Evolutionary conservation across 2,329 filamentous ascomycete genomes (phyloP).

Genomic region (Sarocladiaceae sp.): DNA sequence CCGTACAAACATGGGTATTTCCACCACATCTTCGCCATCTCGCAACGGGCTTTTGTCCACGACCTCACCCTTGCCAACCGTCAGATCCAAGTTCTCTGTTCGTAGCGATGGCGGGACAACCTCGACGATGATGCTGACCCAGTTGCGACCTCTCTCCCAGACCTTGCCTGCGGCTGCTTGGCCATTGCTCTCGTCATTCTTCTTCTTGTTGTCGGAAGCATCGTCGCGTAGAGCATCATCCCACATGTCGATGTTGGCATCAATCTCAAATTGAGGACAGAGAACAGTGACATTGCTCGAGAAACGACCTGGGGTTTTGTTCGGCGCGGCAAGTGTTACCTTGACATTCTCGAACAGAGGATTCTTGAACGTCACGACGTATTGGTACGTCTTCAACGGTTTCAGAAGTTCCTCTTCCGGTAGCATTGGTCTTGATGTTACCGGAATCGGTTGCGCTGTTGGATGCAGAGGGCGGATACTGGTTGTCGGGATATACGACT

Average conservation of each 20-base stretch:
- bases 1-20: conserved; percentile 91
- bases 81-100: conserved; percentile 29
- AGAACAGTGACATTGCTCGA: conserved; percentile 81
- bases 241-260: conserved; percentile 82
- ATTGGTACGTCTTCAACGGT: conserved; percentile 65
- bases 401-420: conserved; percentile 35
- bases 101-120: conserved; percentile 64
- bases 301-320: conserved; percentile 71
- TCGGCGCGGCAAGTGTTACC: conserved; percentile 81
- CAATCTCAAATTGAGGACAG: conserved; percentile 91
- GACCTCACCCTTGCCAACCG: conserved; percentile 27
- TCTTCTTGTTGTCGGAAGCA: conserved; percentile 31
- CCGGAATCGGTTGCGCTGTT: conserved; percentile 28
- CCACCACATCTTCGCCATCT: conserved; percentile 63
- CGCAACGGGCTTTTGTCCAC: conserved; percentile 43
- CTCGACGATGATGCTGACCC: conserved; percentile 91
- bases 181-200: conserved; percentile 35
- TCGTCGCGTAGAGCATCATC: conserved; percentile 77
- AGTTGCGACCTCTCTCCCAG: conserved; percentile 92
- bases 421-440: conserved; percentile 26
- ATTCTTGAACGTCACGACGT: conserved; percentile 86
- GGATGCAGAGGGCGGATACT: conserved; percentile 61
- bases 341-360: conserved; percentile 89
- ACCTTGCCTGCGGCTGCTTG: conserved; percentile 85
- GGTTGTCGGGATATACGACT: conserved; percentile 82